Evolutionary conservation across 2,329 filamentous ascomycete species (phyloP), one percentile per base, ranked within the genome.

Genomic region (Neocatenulostroma microsporum): DNA sequence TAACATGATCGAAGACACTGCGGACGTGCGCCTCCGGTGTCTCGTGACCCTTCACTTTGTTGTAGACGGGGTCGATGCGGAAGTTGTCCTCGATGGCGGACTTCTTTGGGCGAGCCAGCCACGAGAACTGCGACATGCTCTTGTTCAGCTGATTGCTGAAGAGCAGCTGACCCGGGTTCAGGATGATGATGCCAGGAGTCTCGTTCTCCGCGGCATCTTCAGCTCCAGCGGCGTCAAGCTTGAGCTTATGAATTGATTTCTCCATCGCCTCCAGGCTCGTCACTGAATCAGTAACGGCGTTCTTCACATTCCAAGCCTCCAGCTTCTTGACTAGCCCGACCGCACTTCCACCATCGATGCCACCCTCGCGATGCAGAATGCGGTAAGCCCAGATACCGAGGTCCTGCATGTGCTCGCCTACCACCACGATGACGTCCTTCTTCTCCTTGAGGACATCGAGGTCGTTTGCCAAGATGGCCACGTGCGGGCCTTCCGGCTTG

Each of bases 361-460:
- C 80, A 2, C 81, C 76, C 2, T 66, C 62, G 0, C 76, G 73
- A 39, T 76, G 73, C 25, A 80, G 60, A 9, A 80, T 68, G 14
- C 86, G 76, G 48, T 83, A 80, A 0, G 85, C 78, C 45, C 88
- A 72, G 21, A 89, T 62, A 0, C 84, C 87, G 0, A 93, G 69
- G 36, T 89, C 80, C 51, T 89, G 80, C 3, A 57, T 57, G 1
- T 73, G 65, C 49, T 91, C 81, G 38, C 85, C 84, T 49, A 94
- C 74, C 35, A 94, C 62, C 30, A 94, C 61, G 15, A 93, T 66
- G 12, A 94, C 63, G 32, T 75, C 74, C 10, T 57, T 60, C 37
- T 74, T 74, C 8, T 56, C 58, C 15, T 60, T 50, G 3, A 91
- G 58, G 41, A 78, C 67, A 5, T 60, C 51, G 14, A 53, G 47